Conservation (phyloP, 352 stramenopile genomes). For the Phytopythium aichiense region DNA sequence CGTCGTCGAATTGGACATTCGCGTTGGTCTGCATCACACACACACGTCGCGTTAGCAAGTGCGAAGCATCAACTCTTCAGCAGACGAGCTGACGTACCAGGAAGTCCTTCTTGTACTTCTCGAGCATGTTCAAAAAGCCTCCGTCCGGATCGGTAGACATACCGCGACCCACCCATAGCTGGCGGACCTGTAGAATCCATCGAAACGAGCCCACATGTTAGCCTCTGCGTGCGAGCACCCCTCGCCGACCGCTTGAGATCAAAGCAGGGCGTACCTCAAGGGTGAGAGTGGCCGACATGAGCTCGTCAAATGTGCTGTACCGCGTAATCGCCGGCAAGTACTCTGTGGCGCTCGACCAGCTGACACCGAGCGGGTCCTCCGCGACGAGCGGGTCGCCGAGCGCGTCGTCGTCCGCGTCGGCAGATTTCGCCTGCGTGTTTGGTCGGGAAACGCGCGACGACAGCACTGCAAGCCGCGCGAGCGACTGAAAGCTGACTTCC, state of each 20-base stretch:
- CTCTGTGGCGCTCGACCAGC: conserved; percentile 65
- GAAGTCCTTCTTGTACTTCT: conserved; percentile 84
- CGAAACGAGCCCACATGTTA: not conserved
- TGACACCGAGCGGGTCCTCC: conserved; percentile 72
- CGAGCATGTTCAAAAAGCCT: conserved; percentile 74
- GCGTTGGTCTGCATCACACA: conserved; percentile 15
- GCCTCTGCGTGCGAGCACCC: not conserved
- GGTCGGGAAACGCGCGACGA: conserved; percentile 75
- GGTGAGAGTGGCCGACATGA: conserved; percentile 87
- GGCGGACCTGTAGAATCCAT: conserved; percentile 44
- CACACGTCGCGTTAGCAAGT: conserved; percentile 10
- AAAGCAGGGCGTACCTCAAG: conserved; percentile 49
- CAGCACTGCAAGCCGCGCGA: conserved; percentile 75
- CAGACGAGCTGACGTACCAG: conserved; percentile 25
- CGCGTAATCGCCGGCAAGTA: conserved; percentile 78
- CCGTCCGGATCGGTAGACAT: conserved; percentile 82
- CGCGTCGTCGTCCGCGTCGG: conserved; percentile 42
- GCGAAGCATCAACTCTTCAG: not conserved
- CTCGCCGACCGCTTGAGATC: not conserved
- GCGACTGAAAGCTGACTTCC: conserved; percentile 86
- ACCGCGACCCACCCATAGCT: conserved; percentile 72
- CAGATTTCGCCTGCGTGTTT: conserved; percentile 49
- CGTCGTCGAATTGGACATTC: conserved; percentile 68
- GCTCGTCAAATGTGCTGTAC: conserved; percentile 88
- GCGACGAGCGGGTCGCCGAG: conserved; percentile 49